Percentiles rank a stretch among this genome's conserved stretches.
Conservation (phyloP, 805 yeast genomes). For the Candida endomychidarum region DNA sequence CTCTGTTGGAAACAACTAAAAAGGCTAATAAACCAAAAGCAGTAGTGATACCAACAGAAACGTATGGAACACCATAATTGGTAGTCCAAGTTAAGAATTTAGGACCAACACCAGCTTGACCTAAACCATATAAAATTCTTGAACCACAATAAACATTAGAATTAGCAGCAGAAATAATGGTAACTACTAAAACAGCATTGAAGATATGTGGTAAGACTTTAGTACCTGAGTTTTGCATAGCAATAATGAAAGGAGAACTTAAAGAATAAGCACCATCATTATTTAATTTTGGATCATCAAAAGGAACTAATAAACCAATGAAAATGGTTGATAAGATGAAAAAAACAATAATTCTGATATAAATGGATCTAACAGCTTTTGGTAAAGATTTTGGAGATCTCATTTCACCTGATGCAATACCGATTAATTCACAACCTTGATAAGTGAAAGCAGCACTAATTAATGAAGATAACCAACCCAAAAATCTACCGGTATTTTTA, state of each 20-base stretch:
- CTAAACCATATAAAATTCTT: slow-evolving; percentile 63
- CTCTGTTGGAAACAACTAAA: slow-evolving; percentile 53
- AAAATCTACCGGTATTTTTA: slow-evolving; percentile 54
- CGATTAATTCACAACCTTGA: slow-evolving; percentile 77
- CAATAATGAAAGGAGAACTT: slow-evolving; percentile 71
- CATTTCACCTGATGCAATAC: slow-evolving; percentile 75
- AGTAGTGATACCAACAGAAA: slow-evolving; percentile 57
- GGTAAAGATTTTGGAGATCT: slow-evolving; percentile 71
- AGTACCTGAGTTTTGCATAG: slow-evolving; percentile 69
- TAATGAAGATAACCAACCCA: slow-evolving; percentile 70
- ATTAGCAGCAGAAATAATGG: slow-evolving; percentile 78
- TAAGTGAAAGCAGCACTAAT: slow-evolving; percentile 77
- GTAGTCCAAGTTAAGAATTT: slow-evolving; percentile 49
- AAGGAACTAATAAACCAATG: slow-evolving; percentile 71
- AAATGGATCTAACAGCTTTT: slow-evolving; percentile 67
- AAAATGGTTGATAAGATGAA: slow-evolving; percentile 66
- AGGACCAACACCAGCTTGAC: slow-evolving; percentile 60
- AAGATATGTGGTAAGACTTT: slow-evolving; percentile 64
- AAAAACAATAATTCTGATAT: slow-evolving; percentile 63
- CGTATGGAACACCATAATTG: slow-evolving; percentile 59
- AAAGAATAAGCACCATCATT: slow-evolving; percentile 31
- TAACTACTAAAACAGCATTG: slow-evolving; percentile 65
- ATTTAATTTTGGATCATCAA: slow-evolving; percentile 55
- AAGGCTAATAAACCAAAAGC: slow-evolving; percentile 64
- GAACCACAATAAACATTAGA: slow-evolving; percentile 74